Conservation (phyloP, 371 early-diverging fungal species). For the Syncephalastrum racemosum region DNA sequence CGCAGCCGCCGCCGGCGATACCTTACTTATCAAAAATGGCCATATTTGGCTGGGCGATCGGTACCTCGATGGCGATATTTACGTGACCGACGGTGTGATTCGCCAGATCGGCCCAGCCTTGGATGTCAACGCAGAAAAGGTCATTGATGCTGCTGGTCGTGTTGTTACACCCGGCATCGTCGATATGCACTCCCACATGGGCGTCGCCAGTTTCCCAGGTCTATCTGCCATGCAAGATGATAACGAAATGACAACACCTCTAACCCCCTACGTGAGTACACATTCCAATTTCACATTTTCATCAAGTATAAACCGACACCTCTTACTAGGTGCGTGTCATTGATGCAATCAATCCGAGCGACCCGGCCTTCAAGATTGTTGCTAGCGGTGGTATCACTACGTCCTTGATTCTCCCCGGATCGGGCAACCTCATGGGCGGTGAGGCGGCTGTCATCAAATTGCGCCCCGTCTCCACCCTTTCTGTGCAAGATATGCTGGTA, state of each 20-base stretch:
- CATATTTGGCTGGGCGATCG: slow-evolving; percentile 47
- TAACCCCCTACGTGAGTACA: slow-evolving; percentile 57
- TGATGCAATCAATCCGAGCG: slow-evolving; percentile 65
- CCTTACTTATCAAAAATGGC: slow-evolving; percentile 54
- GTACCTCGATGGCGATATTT: slow-evolving; percentile 61
- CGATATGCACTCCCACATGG: slow-evolving; percentile 80
- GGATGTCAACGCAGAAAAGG: slow-evolving; percentile 3
- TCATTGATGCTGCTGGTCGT: slow-evolving; percentile 66
- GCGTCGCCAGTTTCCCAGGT: slow-evolving; percentile 60
- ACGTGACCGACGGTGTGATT: slow-evolving; percentile 61
- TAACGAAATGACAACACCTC: slow-evolving; percentile 72
- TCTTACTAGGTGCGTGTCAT: slow-evolving; percentile 48
- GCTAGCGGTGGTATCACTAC: slow-evolving; percentile 83
- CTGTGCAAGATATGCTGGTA: slow-evolving; percentile 69
- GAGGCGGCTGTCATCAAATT: slow-evolving; percentile 74
- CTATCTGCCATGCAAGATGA: slow-evolving; percentile 56
- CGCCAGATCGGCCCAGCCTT: slow-evolving; percentile 29
- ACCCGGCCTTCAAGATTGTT: slow-evolving; percentile 68
- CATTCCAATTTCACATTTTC: background rate
- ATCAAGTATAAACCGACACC: background rate
- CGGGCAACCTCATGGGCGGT: slow-evolving; percentile 80
- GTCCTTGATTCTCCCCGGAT: slow-evolving; percentile 75
- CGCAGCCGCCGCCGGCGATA: slow-evolving; percentile 24
- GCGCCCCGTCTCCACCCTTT: slow-evolving; percentile 55
- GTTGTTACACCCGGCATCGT: slow-evolving; percentile 81